Evolutionary conservation across 345 rosid species (phyloP), one percentile per base, ranked within the genome.

Genomic region (Cardamine resedifolia): DNA sequence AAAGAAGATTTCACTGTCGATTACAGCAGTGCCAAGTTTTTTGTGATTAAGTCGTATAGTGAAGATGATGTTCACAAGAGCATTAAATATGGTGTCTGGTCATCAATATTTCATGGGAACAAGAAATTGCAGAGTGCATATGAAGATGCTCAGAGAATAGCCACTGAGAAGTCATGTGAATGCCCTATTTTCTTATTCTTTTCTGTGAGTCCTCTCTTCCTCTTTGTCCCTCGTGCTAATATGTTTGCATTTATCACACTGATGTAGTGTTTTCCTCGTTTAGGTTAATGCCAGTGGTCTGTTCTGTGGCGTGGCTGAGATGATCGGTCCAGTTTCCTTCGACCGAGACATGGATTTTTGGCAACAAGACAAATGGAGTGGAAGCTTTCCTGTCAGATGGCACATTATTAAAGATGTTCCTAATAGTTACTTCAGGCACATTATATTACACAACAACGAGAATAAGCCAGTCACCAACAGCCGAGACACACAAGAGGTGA

Each of bases 1-100:
- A 85, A 68, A 80, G 96, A 81, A 65, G 88, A 86, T 84, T 82
- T 94, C 73, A 74, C 70, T 59, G 65, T 79, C 14, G 85, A 84
- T 53, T 80, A 84, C 74, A 79, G 52, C 65, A 78, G 77, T 76
- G 97, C 87, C 26, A 94, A 87, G 72, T 88, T 85, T 83, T 94
- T 85, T 74, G 96, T 94, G 72, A 91, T 94, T 44, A 94, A 94
- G 78, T 94, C 99, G 3, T 94, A 94, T 70, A 89, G 99, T n/a
- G 97, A 94, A 81, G 99, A 91, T 81, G 99, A 94, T 80, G 96
- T 94, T 26, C 99, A 94, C 88, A 94, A 88, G 86, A 94, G 99
- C 86, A 85, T 94, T 73, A 94, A 94, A 67, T 94, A 89, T 75
- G 83, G 71, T 71, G 89, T 94, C 56, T 94, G 98, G 98, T 91